Conservation (phyloP, 2,329 filamentous ascomycete species). For the Alternaria sp. region DNA sequence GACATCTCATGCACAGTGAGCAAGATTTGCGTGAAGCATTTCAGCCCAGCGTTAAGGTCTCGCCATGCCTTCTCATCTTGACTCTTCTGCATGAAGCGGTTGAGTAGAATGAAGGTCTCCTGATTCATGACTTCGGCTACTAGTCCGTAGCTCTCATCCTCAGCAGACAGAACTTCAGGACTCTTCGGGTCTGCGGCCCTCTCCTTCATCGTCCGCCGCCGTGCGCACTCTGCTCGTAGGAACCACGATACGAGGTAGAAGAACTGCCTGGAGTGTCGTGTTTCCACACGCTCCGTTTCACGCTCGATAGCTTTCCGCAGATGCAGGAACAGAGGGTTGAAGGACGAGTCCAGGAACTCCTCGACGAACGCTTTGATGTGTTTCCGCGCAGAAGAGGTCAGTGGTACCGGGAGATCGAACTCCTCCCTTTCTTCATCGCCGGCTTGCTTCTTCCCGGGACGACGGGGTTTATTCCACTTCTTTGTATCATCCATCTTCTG, state of each 20-base stretch:
- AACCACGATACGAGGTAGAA: conserved; percentile 96
- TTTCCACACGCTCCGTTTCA: conserved; percentile 80
- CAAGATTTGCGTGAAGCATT: conserved; percentile 92
- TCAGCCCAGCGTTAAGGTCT: conserved; percentile 85
- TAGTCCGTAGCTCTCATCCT: conserved; percentile 79
- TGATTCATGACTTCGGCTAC: conserved; percentile 91
- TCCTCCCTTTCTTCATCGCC: conserved; percentile 59
- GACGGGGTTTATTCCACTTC: conserved; percentile 82
- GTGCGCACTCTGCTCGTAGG: conserved; percentile 78
- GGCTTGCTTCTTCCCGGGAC: conserved; percentile 49
- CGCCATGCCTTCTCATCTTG: conserved; percentile 86
- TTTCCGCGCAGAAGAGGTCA: conserved; percentile 76
- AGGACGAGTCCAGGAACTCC: conserved; percentile 92
- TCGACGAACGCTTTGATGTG: conserved; percentile 83
- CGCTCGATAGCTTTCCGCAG: conserved; percentile 88
- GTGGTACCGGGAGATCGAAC: conserved; percentile 73
- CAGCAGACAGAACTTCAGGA: conserved; percentile 49
- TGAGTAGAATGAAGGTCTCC: conserved; percentile 90
- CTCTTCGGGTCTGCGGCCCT: conserved; percentile 59
- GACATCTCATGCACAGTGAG: conserved; percentile 93
- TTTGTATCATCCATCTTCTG: conserved; percentile 91
- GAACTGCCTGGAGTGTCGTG: conserved; percentile 81
- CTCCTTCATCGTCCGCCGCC: conserved; percentile 64
- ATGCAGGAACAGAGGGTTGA: conserved; percentile 86
- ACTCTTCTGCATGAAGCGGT: conserved; percentile 78